Evolutionary conservation across 2,329 filamentous ascomycete genomes (phyloP).

Genomic region (Cercospora sp.): DNA sequence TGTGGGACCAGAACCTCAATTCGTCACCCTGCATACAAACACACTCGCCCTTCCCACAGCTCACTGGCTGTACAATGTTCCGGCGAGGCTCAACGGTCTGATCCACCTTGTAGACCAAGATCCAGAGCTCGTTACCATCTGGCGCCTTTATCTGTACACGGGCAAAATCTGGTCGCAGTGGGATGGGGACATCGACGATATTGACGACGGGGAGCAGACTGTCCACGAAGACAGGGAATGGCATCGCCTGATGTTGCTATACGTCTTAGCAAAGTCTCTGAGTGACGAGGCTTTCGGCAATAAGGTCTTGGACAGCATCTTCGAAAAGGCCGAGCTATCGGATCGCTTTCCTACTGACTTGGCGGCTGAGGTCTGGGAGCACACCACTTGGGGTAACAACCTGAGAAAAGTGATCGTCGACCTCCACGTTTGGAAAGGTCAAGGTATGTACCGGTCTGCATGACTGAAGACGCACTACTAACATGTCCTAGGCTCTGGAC

Average conservation of each 20-base stretch:
- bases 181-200: conserved; percentile 15
- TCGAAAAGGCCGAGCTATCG: conserved; percentile 24
- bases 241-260: conserved; percentile 25
- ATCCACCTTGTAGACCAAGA: conserved; percentile 18
- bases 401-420: conserved; percentile 28
- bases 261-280: conserved; percentile 30
- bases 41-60: conserved; percentile 15
- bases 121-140: conserved; percentile 25
- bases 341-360: conserved; percentile 26
- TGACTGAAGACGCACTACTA: neutral
- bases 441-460: conserved; percentile 14
- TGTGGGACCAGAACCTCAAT: conserved; percentile 17
- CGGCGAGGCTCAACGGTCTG: conserved; percentile 2
- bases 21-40: conserved; percentile 23
- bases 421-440: conserved; percentile 28
- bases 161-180: conserved; percentile 19
- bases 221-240: conserved; percentile 26
- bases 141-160: conserved; percentile 31
- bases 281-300: conserved; percentile 33
- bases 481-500: conserved; percentile 11
- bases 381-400: conserved; percentile 18
- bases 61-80: conserved; percentile 12
- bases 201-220: conserved; percentile 12
- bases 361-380: conserved; percentile 25
- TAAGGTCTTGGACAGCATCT: conserved; percentile 26